Evolutionary conservation across 2,329 filamentous ascomycete species (phyloP), one percentile per base, ranked within the genome.

Genomic region (Neocucurbitaria cava): DNA sequence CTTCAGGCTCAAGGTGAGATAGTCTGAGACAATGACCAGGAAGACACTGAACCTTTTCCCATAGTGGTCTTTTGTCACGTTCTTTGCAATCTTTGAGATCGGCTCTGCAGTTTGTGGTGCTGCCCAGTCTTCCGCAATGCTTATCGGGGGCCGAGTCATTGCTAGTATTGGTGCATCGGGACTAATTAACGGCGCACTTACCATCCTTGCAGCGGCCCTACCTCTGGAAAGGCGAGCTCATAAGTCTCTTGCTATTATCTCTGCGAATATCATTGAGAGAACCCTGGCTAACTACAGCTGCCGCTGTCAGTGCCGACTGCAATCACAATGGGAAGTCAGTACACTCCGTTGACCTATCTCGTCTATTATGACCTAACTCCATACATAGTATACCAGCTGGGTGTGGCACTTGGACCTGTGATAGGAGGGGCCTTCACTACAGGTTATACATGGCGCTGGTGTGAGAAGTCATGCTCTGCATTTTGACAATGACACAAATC

Each of bases 361-460:
- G 28, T 31, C 28, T 11, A 11, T 31, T 9, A 5, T 31, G 28
- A 11, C 28, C 28, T 31, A 31, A 31, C 28, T 31, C 28, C 8
- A 31, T 31, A 11, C 13, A 31, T 11, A 31, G 28, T 31, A 8
- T 31, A 13, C 13, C 31, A 35, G 31, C 51, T 81, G 9, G 76
- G 78, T 2, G 59, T 59, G 40, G 58, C 59, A 15, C 55, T 77
- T 17, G 82, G 82, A 0, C 82, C 82, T 0, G 59, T 84, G 1
- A 64, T 84, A 2, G 81, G 82, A 10, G 82, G 62, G 58, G 75
- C 72, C 1, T 80, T 83, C 48, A 74, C 76, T 1, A 59, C 77
- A 45, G 61, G 68, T n/a, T 66, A 72, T 2, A 70, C 63, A 20
- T 84, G 81, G 82, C 68, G 81, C 45, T 84, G 81, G 78, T 28